These are phyloP conservation scores for Rutstroemia sp. DNA, from an alignment of 2,329 filamentous ascomycete species.

Conservation along the genomic window DNA sequence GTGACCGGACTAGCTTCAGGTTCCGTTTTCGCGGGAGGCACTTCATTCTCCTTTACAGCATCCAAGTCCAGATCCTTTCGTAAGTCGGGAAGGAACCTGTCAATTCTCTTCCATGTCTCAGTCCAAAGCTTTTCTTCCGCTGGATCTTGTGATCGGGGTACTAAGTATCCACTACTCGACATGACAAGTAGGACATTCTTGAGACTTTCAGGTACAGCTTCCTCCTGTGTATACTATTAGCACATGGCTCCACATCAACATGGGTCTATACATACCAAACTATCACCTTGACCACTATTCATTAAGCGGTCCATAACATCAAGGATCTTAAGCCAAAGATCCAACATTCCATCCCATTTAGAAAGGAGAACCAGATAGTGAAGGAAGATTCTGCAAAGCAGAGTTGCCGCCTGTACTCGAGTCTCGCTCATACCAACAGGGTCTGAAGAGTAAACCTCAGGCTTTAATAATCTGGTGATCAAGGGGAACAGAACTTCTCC, in stretches of 20 bases:
- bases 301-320: constrained; percentile 93
- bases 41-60: too few species aligned
- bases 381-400: constrained; percentile 91
- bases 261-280: constrained; percentile 55
- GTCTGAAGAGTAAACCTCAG: constrained; percentile 88
- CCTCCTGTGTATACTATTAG: constrained; percentile 52
- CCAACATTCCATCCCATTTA: constrained; percentile 81
- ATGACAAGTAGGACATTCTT: constrained; percentile 97
- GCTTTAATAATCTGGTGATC: constrained; percentile 79
- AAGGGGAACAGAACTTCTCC: constrained; percentile 88
- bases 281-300: constrained; percentile 90
- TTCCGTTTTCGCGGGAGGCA: too few species aligned
- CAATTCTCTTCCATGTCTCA: constrained; percentile 59
- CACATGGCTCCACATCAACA: constrained; percentile 1
- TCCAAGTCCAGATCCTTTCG: constrained; percentile 35
- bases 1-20: too few species aligned
- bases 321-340: constrained; percentile 86
- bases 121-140: constrained; percentile 50
- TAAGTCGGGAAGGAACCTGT: constrained; percentile 56
- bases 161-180: constrained; percentile 79
- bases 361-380: constrained; percentile 83
- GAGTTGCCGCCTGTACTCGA: constrained; percentile 78
- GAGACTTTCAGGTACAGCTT: constrained; percentile 88
- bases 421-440: constrained; percentile 93
- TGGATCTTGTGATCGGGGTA: constrained; percentile 55